Evolutionary conservation across 495 filamentous ascomycete species (phyloP).

Genomic region (Wilcoxina mikolae): DNA sequence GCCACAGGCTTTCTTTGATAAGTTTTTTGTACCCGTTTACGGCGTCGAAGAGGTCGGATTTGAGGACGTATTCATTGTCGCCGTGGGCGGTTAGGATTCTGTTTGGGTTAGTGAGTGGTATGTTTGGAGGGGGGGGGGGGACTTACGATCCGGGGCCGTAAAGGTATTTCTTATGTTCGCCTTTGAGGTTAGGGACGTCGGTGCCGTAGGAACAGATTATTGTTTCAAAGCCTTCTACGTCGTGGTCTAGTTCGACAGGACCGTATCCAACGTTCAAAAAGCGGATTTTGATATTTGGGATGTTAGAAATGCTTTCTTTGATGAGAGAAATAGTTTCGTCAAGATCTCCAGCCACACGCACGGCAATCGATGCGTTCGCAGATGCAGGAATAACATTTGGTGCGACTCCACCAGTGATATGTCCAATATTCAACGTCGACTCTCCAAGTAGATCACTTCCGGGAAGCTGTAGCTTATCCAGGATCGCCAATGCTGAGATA

Average conservation of each 20-base stretch:
- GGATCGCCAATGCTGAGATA: conserved; percentile 46
- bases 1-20: conserved; percentile 45
- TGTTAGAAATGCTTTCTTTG: conserved; percentile 40
- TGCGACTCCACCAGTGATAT: conserved; percentile 67
- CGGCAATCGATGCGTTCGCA: conserved; percentile 50
- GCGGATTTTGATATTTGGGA: conserved; percentile 41
- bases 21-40: conserved; percentile 59
- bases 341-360: conserved; percentile 62
- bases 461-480: conserved; percentile 56
- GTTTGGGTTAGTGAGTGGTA: too few relatives aligned
- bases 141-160: conserved; percentile 62
- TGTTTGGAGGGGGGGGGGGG: background rate
- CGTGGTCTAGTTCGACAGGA: conserved; percentile 60
- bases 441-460: conserved; percentile 61
- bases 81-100: conserved; percentile 75
- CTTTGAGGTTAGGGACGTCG: conserved; percentile 63
- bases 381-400: conserved; percentile 69
- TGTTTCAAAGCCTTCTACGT: conserved; percentile 69
- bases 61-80: conserved; percentile 62
- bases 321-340: conserved; percentile 42
- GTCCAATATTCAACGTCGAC: conserved; percentile 75
- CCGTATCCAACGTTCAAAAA: conserved; percentile 47
- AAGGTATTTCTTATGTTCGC: conserved; percentile 64
- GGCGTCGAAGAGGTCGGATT: conserved; percentile 51
- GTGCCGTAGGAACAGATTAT: conserved; percentile 83